Evolutionary conservation across 2,329 filamentous ascomycete genomes (phyloP).

Genomic region (Decorospora gaudefroyi): DNA sequence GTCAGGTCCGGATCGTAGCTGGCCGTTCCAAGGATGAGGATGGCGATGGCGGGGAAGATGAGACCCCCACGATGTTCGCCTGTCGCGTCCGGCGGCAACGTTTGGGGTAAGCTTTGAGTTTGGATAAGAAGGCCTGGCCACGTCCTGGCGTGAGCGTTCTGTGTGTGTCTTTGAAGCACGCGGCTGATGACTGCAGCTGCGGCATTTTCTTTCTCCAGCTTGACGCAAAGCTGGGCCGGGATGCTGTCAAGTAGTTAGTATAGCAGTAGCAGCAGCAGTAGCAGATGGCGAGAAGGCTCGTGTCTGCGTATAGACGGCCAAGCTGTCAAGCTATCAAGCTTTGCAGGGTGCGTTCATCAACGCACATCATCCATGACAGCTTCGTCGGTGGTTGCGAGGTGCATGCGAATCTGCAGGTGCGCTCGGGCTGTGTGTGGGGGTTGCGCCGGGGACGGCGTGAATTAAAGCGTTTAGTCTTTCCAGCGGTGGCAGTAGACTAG

Average conservation of each 20-base stretch:
- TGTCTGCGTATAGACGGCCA: not conserved
- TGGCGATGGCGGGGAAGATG: constrained; percentile 4
- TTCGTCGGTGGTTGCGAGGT: constrained; percentile 6
- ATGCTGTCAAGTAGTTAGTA: constrained; percentile 8
- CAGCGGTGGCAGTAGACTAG: constrained; percentile 12
- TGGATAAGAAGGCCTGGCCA: constrained; percentile 12
- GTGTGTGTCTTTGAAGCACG: constrained; percentile 6
- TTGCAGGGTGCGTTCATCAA: constrained; percentile 12
- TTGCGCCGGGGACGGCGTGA: constrained; percentile 21
- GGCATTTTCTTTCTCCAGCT: constrained; percentile 23
- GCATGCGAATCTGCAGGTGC: constrained; percentile 33
- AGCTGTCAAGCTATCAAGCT: constrained; percentile 10
- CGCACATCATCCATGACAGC: constrained; percentile 17
- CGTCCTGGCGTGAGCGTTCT: constrained; percentile 5
- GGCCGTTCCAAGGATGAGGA: constrained; percentile 3
- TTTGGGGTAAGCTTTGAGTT: constrained; percentile 19
- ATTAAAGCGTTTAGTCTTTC: constrained; percentile 17
- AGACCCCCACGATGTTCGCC: constrained; percentile 18
- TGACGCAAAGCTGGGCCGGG: constrained; percentile 4
- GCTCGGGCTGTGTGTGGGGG: constrained; percentile 26
- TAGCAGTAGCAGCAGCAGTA: constrained; percentile 6
- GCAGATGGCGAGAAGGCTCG: not conserved
- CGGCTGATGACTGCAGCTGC: constrained; percentile 18
- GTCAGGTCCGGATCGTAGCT: no score
- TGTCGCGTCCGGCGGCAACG: constrained; percentile 23